These are phyloP conservation scores for Zygnema circumcarinatum DNA, from an alignment of 139 green algal species.

Conservation along the genomic window DNA sequence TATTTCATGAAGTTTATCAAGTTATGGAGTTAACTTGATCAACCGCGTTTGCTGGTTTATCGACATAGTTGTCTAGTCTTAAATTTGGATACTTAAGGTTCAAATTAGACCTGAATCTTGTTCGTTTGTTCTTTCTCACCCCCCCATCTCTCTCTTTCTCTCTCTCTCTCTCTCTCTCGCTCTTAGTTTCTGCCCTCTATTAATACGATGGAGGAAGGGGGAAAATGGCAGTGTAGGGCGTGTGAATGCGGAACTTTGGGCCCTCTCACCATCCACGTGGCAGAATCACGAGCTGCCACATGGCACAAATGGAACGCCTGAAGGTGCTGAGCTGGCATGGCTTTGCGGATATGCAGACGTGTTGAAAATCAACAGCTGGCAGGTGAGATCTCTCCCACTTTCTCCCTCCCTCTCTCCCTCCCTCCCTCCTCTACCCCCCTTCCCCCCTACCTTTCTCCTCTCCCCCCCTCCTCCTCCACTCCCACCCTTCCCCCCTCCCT, in stretches of 20 bases:
- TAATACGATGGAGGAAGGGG: no score
- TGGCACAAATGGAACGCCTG: not conserved
- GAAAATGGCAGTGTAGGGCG: conserved; percentile 23
- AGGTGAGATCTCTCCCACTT: conserved; percentile 5
- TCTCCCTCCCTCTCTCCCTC: not conserved
- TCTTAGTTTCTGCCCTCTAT: no score
- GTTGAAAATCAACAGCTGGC: conserved; percentile 15
- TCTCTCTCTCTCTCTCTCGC: no score
- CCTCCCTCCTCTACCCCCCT: not conserved
- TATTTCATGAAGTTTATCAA: not conserved
- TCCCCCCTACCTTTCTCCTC: not conserved
- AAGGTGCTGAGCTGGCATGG: not conserved
- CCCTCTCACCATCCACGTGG: conserved; percentile 7
- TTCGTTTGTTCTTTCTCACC: no score
- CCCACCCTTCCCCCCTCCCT: not conserved
- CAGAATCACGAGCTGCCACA: not conserved
- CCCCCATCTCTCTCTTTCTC: no score
- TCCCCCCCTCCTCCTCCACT: not conserved
- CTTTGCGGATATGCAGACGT: not conserved
- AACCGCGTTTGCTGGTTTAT: no score
- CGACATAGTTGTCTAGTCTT: no score
- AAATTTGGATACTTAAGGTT: no score
- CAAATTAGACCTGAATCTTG: no score
- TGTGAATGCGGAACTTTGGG: conserved; percentile 15
- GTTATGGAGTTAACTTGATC: not conserved